Conservation (phyloP, 176 grass and related monocot genomes). For the Otatea glauca region DNA sequence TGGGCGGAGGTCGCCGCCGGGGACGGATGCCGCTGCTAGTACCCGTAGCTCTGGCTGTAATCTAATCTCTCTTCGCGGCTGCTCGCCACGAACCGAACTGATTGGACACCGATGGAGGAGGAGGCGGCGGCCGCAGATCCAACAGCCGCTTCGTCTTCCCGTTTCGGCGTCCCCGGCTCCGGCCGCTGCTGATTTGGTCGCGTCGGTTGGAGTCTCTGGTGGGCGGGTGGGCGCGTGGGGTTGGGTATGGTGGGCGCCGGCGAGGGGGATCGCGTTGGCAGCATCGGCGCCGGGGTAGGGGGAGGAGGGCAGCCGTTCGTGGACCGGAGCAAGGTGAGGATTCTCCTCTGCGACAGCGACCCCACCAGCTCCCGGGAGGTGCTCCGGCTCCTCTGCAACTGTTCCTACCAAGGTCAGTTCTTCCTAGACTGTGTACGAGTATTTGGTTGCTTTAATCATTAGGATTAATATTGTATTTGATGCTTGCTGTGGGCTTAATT, state of each 20-base stretch:
- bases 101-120: conserved; percentile 40
- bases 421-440: neutral
- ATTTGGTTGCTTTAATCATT: neutral
- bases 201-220: neutral
- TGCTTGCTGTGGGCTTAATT: neutral
- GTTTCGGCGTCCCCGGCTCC: neutral
- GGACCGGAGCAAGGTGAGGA: conserved; percentile 92
- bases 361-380: conserved; percentile 71
- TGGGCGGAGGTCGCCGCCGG: conserved; percentile 38
- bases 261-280: conserved; percentile 38
- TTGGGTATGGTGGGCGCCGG: conserved; percentile 49
- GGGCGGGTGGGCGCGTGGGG: neutral
- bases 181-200: conserved; percentile 40
- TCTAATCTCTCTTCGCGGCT: neutral
- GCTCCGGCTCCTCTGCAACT: conserved; percentile 80
- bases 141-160: conserved; percentile 9
- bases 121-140: conserved; percentile 51
- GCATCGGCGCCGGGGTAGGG: conserved; percentile 5
- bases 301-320: conserved; percentile 58
- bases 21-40: neutral
- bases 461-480: neutral
- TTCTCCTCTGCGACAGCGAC: conserved; percentile 82
- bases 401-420: conserved; percentile 83
- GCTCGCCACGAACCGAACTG: neutral
- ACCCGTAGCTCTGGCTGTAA: neutral